Evolutionary conservation across 495 filamentous ascomycete genomes (phyloP).

Genomic region (Annulohypoxylon stygium): DNA sequence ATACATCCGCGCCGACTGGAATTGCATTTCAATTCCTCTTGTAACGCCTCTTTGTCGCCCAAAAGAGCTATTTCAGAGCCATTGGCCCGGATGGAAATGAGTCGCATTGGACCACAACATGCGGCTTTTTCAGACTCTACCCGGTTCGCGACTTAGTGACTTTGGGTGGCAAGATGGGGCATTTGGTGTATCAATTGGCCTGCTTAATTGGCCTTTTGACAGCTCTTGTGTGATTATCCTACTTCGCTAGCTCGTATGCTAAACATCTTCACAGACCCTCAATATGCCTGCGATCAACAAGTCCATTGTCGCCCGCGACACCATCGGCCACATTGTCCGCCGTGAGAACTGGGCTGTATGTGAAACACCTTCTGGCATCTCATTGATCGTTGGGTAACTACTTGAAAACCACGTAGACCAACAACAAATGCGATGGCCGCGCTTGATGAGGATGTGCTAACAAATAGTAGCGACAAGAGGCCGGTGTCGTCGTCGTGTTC

Average conservation of each 20-base stretch:
- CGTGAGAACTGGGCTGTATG: slow-evolving; percentile 62
- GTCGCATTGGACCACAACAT: slow-evolving; percentile 13
- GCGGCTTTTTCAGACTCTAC: slow-evolving; percentile 31
- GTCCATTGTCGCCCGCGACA: slow-evolving; percentile 63
- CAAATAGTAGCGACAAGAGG: slow-evolving; percentile 53
- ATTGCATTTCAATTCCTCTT: slow-evolving; percentile 10
- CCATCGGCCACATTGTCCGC: slow-evolving; percentile 59
- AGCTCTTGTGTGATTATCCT: background rate
- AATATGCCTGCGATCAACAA: slow-evolving; percentile 64
- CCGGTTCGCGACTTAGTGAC: background rate
- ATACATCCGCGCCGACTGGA: slow-evolving; percentile 9
- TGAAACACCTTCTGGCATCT: slow-evolving; percentile 1
- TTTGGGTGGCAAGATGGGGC: background rate
- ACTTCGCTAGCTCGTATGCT: slow-evolving; percentile 26
- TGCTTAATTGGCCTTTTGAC: slow-evolving; percentile 8
- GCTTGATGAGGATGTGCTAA: slow-evolving; percentile 16
- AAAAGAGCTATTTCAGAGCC: slow-evolving; percentile 3
- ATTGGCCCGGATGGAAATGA: background rate
- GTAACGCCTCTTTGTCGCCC: background rate
- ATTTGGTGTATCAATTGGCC: slow-evolving; percentile 10
- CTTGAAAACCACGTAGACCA: background rate
- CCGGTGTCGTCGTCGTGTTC: slow-evolving; percentile 71
- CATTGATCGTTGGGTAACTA: background rate
- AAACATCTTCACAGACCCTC: slow-evolving; percentile 31
- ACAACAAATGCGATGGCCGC: background rate